A percentile compares a stretch with the other conserved stretches of the same genome.
These are phyloP conservation scores for Dacryopinax primogenitus DNA, from an alignment of 768 basidiomycete species.

Conservation along the genomic window DNA sequence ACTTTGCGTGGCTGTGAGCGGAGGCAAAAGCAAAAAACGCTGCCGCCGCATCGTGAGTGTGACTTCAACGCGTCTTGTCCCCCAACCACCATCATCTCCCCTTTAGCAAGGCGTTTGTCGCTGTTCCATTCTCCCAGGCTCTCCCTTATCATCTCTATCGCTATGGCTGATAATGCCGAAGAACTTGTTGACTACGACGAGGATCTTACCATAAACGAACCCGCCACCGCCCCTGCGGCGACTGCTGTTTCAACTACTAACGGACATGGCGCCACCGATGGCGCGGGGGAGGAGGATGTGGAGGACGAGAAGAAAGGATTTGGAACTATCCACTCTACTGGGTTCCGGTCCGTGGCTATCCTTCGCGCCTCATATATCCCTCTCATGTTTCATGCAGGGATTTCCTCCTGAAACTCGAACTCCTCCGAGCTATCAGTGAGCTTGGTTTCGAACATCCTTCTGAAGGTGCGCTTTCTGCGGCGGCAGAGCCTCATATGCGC, in stretches of 20 bases:
- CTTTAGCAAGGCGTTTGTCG: neutral
- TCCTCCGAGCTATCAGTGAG: constrained; percentile 94
- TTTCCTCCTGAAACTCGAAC: constrained; percentile 93
- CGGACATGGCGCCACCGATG: constrained; percentile 28
- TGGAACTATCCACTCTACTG: constrained; percentile 99
- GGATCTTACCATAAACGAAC: constrained; percentile 25
- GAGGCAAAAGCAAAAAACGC: neutral
- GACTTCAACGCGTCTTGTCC: neutral
- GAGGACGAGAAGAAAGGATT: constrained; percentile 93
- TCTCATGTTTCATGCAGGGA: constrained; percentile 43
- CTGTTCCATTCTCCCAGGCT: neutral
- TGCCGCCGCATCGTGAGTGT: neutral
- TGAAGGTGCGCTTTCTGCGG: constrained; percentile 52
- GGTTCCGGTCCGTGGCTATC: constrained; percentile 62
- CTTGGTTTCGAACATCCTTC: constrained; percentile 99
- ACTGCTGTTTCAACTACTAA: constrained; percentile 15
- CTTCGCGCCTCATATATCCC: neutral
- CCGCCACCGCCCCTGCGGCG: constrained; percentile 30
- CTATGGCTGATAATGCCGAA: constrained; percentile 25
- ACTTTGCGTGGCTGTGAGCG: constrained; percentile 8
- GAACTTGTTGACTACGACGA: constrained; percentile 30
- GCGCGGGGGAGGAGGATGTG: constrained; percentile 38
- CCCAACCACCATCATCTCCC: neutral
- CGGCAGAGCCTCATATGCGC: constrained; percentile 8
- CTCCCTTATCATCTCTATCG: neutral